phyloP scores from a whole-genome alignment of 106 monocot species.

The Amphibolis antarctica region DNA sequence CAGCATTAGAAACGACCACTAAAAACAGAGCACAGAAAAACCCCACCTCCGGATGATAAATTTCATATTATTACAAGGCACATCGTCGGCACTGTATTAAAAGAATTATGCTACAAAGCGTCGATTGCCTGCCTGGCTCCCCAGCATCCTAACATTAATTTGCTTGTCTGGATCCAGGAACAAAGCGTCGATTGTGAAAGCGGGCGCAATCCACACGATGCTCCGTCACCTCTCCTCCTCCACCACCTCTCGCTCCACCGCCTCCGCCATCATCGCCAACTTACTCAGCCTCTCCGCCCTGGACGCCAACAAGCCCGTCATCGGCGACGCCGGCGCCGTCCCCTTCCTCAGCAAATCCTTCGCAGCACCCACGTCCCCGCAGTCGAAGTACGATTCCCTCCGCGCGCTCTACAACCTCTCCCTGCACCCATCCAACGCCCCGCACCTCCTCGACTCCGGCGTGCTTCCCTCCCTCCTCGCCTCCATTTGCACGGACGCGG shows the following conservation, averaged over 20 bases:
- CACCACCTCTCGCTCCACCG: not conserved
- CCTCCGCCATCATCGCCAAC: slow-evolving; percentile 64
- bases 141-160: no score
- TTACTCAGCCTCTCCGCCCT: slow-evolving; percentile 71
- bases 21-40: no score
- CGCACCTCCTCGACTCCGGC: slow-evolving; percentile 26
- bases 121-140: no score
- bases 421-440: slow-evolving; percentile 30
- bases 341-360: slow-evolving; percentile 49
- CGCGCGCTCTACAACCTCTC: slow-evolving; percentile 86
- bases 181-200: slow-evolving; percentile 66
- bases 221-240: slow-evolving; percentile 18
- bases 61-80: no score
- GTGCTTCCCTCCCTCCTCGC: slow-evolving; percentile 35
- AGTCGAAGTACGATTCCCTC: slow-evolving; percentile 46
- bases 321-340: slow-evolving; percentile 54
- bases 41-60: no score
- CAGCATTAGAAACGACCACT: no score
- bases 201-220: slow-evolving; percentile 76
- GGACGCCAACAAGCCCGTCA: slow-evolving; percentile 65
- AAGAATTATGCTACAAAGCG: no score
- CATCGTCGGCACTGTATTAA: no score
- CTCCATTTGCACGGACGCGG: slow-evolving; percentile 25
- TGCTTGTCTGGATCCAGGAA: slow-evolving; percentile 28
- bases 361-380: slow-evolving; percentile 8